A percentile compares a stretch with the other conserved stretches of the same genome.
These are phyloP conservation scores for Aspergillus sergii DNA, from an alignment of 2,329 filamentous ascomycete genomes.

Conservation along the genomic window DNA sequence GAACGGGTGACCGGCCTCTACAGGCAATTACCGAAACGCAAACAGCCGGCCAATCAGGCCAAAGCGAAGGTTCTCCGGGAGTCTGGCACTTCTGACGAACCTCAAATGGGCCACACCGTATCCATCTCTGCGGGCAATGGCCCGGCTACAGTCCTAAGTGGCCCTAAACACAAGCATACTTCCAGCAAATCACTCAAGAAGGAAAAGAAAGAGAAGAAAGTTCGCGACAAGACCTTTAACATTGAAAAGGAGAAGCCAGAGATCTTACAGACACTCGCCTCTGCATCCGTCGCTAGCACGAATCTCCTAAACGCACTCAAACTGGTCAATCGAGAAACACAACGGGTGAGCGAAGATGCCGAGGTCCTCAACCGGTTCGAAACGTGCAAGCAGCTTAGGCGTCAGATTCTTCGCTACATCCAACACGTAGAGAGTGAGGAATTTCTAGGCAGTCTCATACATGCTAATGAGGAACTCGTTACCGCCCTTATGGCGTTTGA, in stretches of 20 bases:
- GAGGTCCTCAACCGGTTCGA: conserved; percentile 78
- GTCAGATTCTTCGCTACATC: conserved; percentile 87
- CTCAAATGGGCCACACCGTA: conserved; percentile 41
- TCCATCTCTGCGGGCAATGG: conserved; percentile 43
- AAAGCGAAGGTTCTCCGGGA: conserved; percentile 82
- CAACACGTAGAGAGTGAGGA: conserved; percentile 89
- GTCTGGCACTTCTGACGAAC: conserved; percentile 58
- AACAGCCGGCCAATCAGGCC: conserved; percentile 73
- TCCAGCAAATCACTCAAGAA: conserved; percentile 48
- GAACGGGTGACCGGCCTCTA: conserved; percentile 79
- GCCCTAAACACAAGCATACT: conserved; percentile 40
- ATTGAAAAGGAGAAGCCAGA: conserved; percentile 84
- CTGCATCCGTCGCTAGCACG: conserved; percentile 85
- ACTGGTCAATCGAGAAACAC: conserved; percentile 83
- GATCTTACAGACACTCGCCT: conserved; percentile 86
- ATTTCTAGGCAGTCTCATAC: conserved; percentile 85
- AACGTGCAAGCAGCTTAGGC: conserved; percentile 78
- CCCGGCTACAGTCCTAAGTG: conserved; percentile 39
- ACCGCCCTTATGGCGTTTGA: conserved; percentile 92
- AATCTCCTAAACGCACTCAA: conserved; percentile 87
- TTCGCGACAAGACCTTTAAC: conserved; percentile 68
- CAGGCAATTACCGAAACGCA: conserved; percentile 66
- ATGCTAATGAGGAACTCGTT: conserved; percentile 95
- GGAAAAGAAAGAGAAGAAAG: conserved; percentile 46
- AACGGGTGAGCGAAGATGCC: conserved; percentile 83